Conservation (phyloP, 768 basidiomycete genomes). For the Lanmaoa rubissima region DNA sequence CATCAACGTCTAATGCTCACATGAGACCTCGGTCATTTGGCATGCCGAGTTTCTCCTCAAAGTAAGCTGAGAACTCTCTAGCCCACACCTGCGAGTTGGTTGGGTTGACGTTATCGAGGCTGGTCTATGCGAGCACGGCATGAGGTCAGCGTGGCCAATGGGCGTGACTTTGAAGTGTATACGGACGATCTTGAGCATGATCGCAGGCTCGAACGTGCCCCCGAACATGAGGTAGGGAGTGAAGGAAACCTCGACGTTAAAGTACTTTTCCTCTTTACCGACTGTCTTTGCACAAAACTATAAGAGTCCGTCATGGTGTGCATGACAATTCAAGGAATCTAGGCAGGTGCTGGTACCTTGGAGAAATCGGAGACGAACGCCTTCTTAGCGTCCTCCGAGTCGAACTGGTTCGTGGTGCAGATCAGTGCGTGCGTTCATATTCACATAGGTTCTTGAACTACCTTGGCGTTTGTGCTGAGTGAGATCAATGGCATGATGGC, state of each 20-base stretch:
- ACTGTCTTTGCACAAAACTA: slow-evolving; percentile 55
- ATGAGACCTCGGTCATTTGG: slow-evolving; percentile 59
- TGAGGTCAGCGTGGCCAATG: neutral
- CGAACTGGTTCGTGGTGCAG: slow-evolving; percentile 2
- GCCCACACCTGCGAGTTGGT: slow-evolving; percentile 51
- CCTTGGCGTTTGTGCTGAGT: slow-evolving; percentile 40
- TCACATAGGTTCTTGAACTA: slow-evolving; percentile 6
- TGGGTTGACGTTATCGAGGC: slow-evolving; percentile 54
- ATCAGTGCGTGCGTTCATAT: neutral
- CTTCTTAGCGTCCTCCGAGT: slow-evolving; percentile 30
- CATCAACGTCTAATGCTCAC: slow-evolving; percentile 28
- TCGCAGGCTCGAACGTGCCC: slow-evolving; percentile 66
- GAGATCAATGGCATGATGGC: slow-evolving; percentile 37
- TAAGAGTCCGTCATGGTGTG: neutral
- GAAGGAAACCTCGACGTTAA: slow-evolving; percentile 53
- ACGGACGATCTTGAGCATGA: slow-evolving; percentile 58
- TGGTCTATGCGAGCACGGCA: slow-evolving; percentile 41
- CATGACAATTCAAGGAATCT: neutral
- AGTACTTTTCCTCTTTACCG: slow-evolving; percentile 52
- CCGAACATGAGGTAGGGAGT: slow-evolving; percentile 59
- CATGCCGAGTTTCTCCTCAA: slow-evolving; percentile 52
- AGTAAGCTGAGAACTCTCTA: slow-evolving; percentile 51
- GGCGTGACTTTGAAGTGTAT: neutral
- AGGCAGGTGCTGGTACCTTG: slow-evolving; percentile 37
- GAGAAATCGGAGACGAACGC: slow-evolving; percentile 51